These are phyloP conservation scores for Ambrosiella xylebori DNA, from an alignment of 2,329 filamentous ascomycete genomes.

Conservation along the genomic window DNA sequence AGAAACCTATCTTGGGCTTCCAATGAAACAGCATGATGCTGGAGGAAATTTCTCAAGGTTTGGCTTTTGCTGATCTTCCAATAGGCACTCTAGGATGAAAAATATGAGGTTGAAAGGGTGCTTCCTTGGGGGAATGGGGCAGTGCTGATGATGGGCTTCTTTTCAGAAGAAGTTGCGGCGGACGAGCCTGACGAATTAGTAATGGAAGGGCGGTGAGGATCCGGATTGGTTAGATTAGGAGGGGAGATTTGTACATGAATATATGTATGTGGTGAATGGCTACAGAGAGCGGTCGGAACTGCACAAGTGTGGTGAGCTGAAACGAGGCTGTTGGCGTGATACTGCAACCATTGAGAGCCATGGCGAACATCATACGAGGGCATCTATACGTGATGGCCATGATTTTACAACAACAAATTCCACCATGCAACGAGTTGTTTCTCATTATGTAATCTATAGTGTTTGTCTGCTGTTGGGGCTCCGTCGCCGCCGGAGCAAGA, in stretches of 20 bases:
- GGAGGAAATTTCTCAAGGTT: neutral
- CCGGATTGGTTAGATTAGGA: neutral
- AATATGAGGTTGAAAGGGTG: neutral
- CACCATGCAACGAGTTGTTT: no score
- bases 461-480: no score
- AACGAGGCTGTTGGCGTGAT: no score
- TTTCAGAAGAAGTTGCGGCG: neutral
- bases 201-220: neutral
- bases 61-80: neutral
- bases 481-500: no score
- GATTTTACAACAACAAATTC: no score
- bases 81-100: neutral
- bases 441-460: no score
- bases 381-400: no score
- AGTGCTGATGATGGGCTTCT: neutral
- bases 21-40: neutral
- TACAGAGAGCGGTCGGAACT: no score
- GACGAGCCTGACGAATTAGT: neutral
- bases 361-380: no score
- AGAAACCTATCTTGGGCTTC: constrained; percentile 1
- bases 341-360: no score
- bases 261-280: neutral
- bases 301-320: no score
- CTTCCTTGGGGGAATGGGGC: neutral
- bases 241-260: neutral